Percentiles rank a stretch among this genome's conserved stretches.
These are phyloP conservation scores for Dionaea muscipula DNA, from an alignment of 179 eudicot species.

Conservation along the genomic window DNA sequence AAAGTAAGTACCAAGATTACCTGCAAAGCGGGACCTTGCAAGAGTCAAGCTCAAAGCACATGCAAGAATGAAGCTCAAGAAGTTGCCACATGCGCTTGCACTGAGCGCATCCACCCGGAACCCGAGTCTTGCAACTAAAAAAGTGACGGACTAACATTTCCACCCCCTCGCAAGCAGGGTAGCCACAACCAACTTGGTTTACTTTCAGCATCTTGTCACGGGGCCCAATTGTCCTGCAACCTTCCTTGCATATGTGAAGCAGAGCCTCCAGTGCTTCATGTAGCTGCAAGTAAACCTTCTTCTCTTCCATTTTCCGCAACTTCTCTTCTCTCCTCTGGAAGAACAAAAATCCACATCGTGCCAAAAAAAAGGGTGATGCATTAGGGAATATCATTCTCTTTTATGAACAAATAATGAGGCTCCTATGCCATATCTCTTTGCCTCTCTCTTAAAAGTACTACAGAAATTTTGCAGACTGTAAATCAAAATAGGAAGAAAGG, in stretches of 20 bases:
- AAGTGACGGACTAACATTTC: constrained; percentile 67
- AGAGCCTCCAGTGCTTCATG: constrained; percentile 71
- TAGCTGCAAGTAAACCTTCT: constrained; percentile 48
- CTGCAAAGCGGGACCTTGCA: constrained; percentile 80
- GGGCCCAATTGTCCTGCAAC: constrained; percentile 69
- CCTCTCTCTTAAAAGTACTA: too few species aligned
- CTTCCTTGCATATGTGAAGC: constrained; percentile 67
- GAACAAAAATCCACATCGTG: constrained; percentile 1
- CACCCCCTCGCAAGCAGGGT: constrained; percentile 56
- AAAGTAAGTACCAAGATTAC: constrained; percentile 21
- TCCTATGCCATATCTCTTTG: too few species aligned
- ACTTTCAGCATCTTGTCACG: constrained; percentile 52
- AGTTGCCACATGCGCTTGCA: constrained; percentile 84
- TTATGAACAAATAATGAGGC: not conserved
- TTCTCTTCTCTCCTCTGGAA: constrained; percentile 56
- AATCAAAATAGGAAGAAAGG: too few species aligned
- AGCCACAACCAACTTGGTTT: constrained; percentile 39
- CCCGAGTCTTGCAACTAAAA: constrained; percentile 45
- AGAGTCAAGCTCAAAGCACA: constrained; percentile 52
- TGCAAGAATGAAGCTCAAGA: constrained; percentile 70
- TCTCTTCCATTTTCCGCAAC: constrained; percentile 43
- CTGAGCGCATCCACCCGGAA: constrained; percentile 65
- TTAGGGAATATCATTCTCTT: not conserved
- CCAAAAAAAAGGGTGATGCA: not conserved
- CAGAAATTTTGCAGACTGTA: too few species aligned